Evolutionary conservation across 1,284 basidiomycete genomes (phyloP), one percentile per base, ranked within the genome.

Genomic region (Boletus calvinii): DNA sequence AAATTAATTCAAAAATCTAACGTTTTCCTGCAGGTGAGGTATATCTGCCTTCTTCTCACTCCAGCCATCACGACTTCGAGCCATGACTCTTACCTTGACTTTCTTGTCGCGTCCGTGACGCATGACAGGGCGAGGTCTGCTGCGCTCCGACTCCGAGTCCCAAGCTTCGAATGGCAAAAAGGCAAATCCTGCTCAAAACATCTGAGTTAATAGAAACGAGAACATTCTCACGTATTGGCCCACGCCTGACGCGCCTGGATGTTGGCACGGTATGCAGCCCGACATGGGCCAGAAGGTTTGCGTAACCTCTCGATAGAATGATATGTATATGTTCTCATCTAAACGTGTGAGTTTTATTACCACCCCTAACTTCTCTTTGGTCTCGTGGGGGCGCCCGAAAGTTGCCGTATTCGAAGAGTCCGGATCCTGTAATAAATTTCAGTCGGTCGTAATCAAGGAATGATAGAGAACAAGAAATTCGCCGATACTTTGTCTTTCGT

Each of bases 281-380:
- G 46, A 51, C 51, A 48, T 30, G n/a, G 36, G 30, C 17, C 15
- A 15, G 31, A 26, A 55, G 29, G 30, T 15, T 46, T 40, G 49
- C 18, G 22, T 24, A 44, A 38, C 46, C 32, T 50, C 52, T 40
- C 20, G 47, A 48, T 54, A 42, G 31, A 46, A 55, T 41, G 46
- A 55, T 48, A 54, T 45, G 36, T 50, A 51, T 50, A 52, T 51
- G 52, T 56, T 52, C 48, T 68, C 66, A 80, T 69, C 78, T 80
- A 75, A 90, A 90, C 18, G 85, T 87, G 65, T 78, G 74, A 32
- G 86, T 83, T 70, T 81, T 79, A 65, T 89, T 89, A 44, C 87
- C 88, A 55, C 80, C 77, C 66, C 78, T 86, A 43, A 84, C 65
- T 61, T 88, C 84, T 54, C 81, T 83, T 53, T 83, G 76, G 20